Percentiles rank a stretch among this genome's conserved stretches.
Evolutionary conservation across 148 eudicot species (phyloP).

Genomic region (Suaeda aralocaspica): DNA sequence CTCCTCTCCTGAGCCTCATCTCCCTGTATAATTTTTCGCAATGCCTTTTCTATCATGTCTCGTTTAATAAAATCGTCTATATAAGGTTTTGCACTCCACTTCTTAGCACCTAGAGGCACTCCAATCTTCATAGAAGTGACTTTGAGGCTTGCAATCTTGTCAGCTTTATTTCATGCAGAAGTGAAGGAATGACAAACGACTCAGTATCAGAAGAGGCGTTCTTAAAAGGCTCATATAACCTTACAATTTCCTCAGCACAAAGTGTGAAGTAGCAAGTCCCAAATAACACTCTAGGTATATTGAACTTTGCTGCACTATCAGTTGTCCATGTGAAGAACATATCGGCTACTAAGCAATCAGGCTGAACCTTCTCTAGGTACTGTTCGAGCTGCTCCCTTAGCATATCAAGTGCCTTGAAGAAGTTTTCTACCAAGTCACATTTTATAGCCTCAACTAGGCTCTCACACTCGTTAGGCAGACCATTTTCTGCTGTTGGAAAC

Average conservation of each 20-base stretch:
- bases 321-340: conserved; percentile 35
- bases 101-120: conserved; percentile 2
- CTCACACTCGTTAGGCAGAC: conserved; percentile 36
- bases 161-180: conserved; percentile 22
- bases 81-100: not conserved
- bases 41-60: not conserved
- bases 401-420: conserved; percentile 27
- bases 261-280: conserved; percentile 27
- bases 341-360: conserved; percentile 28
- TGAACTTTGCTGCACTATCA: conserved; percentile 27
- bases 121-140: conserved; percentile 7
- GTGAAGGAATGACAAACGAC: conserved; percentile 15
- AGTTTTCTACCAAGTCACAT: conserved; percentile 10
- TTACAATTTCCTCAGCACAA: conserved; percentile 16
- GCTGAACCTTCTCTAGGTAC: conserved; percentile 25
- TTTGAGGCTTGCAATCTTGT: conserved; percentile 27
- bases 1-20: conserved; percentile 7
- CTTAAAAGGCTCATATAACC: conserved; percentile 20
- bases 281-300: conserved; percentile 26
- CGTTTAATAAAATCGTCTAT: not conserved
- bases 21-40: conserved; percentile 2
- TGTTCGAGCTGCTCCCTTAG: conserved; percentile 38
- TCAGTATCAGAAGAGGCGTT: conserved; percentile 9
- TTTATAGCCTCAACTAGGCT: conserved; percentile 20
- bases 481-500: conserved; percentile 33